Evolutionary conservation across 306 rosid species (phyloP).

Genomic region (Fragaria ananassa): DNA sequence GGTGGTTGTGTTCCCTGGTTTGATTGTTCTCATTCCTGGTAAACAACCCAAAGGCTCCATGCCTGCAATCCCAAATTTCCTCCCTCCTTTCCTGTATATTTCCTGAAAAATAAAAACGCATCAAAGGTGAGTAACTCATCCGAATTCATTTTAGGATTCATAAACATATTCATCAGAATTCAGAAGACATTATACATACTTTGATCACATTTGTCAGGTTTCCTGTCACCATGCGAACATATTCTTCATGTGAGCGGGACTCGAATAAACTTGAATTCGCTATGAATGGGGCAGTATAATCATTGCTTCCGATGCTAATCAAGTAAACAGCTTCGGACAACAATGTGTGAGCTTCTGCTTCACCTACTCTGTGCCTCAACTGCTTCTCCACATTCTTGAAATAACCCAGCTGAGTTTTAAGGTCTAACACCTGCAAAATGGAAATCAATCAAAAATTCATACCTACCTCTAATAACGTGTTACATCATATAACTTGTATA

Average conservation of each 20-base stretch:
- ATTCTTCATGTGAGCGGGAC: conserved; percentile 17
- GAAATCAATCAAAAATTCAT: background rate
- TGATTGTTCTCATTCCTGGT: conserved; percentile 9
- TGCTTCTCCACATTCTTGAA: conserved; percentile 28
- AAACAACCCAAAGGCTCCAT: conserved; percentile 24
- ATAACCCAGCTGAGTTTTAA: conserved; percentile 28
- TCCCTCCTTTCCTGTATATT: conserved; percentile 39
- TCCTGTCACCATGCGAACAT: conserved; percentile 31
- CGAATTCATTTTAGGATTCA: background rate
- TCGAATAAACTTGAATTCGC: conserved; percentile 21
- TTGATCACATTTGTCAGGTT: conserved; percentile 28
- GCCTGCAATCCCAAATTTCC: conserved; percentile 38
- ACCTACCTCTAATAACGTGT: background rate
- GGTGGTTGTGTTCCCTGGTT: conserved; percentile 10
- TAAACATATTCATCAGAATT: background rate
- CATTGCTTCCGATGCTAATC: conserved; percentile 38
- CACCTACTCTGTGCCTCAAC: conserved; percentile 25
- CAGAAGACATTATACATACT: conserved; percentile 4
- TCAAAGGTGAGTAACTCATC: background rate
- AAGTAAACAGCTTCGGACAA: conserved; percentile 37
- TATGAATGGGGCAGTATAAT: conserved; percentile 22
- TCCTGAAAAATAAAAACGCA: conserved; percentile 17
- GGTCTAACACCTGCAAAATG: conserved; percentile 27
- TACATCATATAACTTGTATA: background rate
- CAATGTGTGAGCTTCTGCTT: conserved; percentile 24